Evolutionary conservation across 345 rosid genomes (phyloP), one percentile per base, ranked within the genome.

Genomic region (Salix udensis): DNA sequence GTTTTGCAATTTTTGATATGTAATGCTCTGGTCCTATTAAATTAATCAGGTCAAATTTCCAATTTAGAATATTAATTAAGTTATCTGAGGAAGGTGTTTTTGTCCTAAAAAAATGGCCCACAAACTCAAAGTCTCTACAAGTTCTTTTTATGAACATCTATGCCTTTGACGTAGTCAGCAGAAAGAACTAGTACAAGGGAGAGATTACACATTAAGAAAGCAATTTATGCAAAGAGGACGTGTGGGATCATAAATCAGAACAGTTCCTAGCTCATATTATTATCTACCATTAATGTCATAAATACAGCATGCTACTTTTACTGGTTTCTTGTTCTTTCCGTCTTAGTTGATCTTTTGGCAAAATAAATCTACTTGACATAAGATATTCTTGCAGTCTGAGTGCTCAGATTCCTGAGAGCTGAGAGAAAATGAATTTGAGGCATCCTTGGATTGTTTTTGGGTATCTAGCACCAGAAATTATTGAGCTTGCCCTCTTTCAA

Each of bases 301-400:
- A 55, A 55, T 55, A 52, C 60, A 52, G 10, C 37, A 0, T 18
- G 10, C 60, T 6, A 8, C 62, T 9, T 2, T n/a, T 55, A 23
- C 14, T 55, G 4, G 64, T 48, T 39, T 44, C 5, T 10, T 42
- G n/a, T 19, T 23, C 3, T 46, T 7, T 13, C 12, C 44, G 44
- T 40, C 44, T 10, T 40, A 40, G 44, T 18, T 40, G 50, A 39
- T 36, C 34, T 23, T 55, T n/a, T 65, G 14, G 71, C 31, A n/a
- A 55, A 65, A 13, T 50, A 62, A 65, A 74, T 46, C 61, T 19
- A 18, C 58, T 66, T 21, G 65, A 66, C 66, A 18, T 10, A 37
- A 67, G 78, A 67, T 67, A 16, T 53, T 75, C n/a, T 19, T 67
- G 67, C 78, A 52, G 72, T 2, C 18, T 71, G 65, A 28, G 23